Evolutionary conservation across 106 monocot species (phyloP), one percentile per base, ranked within the genome.

Genomic region (Iris macrosiphon): DNA sequence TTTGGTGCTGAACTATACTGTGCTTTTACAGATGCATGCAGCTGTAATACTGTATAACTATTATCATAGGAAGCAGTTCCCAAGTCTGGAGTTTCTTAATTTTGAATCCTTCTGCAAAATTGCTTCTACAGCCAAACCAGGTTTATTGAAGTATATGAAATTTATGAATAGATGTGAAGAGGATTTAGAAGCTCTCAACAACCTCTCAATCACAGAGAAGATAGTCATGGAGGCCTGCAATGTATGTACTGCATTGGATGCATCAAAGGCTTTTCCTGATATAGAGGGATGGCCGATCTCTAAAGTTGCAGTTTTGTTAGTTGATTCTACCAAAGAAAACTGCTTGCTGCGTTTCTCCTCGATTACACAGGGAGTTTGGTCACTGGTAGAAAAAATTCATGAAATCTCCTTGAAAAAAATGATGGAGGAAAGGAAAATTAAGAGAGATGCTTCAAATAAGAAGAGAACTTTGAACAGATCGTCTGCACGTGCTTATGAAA

Each of bases 31-130:
- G 90, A 52, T 91, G 72, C 69, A 91, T 55, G 78, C 78, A 12
- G 79, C 82, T 57, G 79, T 68, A 9, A 28, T 86, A 24, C 72
- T 92, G 0, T 92, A 82, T 55, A 85, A 92, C 33, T 92, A 81
- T 46, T 92, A 79, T 57, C 79, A 85, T 31, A 50, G 81, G 40
- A 85, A 74, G 59, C 75, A 73, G 17, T 79, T 72, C 55, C 75
- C 68, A 2, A 64, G 79, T 6, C 68, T 82, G 2, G 73, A 85
- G 35, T 73, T 73, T 61, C 68, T 79, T 34, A 59, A 37, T 43
- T 70, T 79, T 40, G 66, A 61, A 33, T 47, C 70, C 6, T 75
- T 85, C 46, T 82, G 77, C 70, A 79, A 70, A 60, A 7, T 55
- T 16, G 74, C 69, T 48, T 59, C 46, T 4, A 62, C 65, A 56